Evolutionary conservation across 805 yeast genomes (phyloP), one percentile per base, ranked within the genome.

Genomic region (Kuraishia piskuri): DNA sequence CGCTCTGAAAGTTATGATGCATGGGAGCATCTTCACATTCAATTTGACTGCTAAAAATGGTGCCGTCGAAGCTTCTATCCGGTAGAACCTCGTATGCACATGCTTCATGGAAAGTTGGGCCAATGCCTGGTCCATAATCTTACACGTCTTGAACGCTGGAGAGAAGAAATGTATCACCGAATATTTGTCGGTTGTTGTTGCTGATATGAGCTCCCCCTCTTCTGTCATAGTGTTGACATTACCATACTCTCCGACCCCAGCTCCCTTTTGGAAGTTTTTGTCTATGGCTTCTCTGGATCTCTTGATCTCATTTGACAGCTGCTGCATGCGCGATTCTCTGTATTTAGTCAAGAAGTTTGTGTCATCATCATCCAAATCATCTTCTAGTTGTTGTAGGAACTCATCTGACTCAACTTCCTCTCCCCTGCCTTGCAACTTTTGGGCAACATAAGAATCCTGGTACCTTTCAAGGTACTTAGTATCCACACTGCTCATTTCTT

Each of bases 31-130:
- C 62, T 84, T 80, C 50, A 90, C 74, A 2, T 73, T 70, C 45
- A 90, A 73, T 61, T 80, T 82, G 2, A 80, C 68, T 3, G 82
- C 89, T 48, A 90, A 69, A 61, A 89, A 89, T 2, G 95, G 90
- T 1, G 91, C 86, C 44, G 77, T 69, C 37, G 73, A 77, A 0
- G 88, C 96, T 53, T 76, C 72, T 3, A 86, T 76, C 49, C 77
- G 73, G 21, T 77, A 65, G 55, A 86, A 79, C 54, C 72, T 73
- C 1, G 87, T 72, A 1, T 71, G 69, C 49, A 84, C 61, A 66
- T 88, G 88, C 57, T 77, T 79, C 54, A 74, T 74, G 0, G 92
- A 82, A 7, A 88, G 61, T 20, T 65, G 59, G 46, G 60, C 65
- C 59, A 60, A 68, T 56, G 74, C 72, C 3, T 70, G 63, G 56